A percentile compares a stretch with the other conserved stretches of the same genome.
Conservation (phyloP, 2,329 filamentous ascomycete species). For the Myrmaecium sp. region DNA sequence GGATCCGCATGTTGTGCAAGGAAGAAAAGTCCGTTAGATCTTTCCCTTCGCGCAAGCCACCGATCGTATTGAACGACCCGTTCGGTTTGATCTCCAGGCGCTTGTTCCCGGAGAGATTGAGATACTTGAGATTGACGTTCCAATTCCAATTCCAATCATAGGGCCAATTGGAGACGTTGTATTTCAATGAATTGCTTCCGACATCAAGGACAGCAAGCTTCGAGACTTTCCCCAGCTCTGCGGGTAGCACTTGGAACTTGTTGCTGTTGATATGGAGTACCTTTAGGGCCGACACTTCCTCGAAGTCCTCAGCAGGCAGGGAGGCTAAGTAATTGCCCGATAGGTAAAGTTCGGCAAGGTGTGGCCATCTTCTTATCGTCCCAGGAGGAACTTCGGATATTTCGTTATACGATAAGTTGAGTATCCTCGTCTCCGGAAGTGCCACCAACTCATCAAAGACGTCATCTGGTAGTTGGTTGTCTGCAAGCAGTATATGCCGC, state of each 20-base stretch:
- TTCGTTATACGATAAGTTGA: slow-evolving; percentile 92
- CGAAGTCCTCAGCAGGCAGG: slow-evolving; percentile 81
- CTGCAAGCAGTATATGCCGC: slow-evolving; percentile 70
- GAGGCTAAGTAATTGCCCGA: slow-evolving; percentile 90
- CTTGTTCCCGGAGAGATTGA: slow-evolving; percentile 95
- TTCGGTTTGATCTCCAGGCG: slow-evolving; percentile 72
- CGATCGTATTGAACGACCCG: slow-evolving; percentile 36
- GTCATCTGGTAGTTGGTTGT: slow-evolving; percentile 88
- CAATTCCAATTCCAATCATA: slow-evolving; percentile 99
- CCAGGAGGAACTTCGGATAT: slow-evolving; percentile 82
- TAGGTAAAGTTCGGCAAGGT: slow-evolving; percentile 80
- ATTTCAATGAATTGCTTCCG: slow-evolving; percentile 87
- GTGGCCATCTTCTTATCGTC: slow-evolving; percentile 75
- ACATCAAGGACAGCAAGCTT: slow-evolving; percentile 86
- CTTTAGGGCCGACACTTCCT: slow-evolving; percentile 74
- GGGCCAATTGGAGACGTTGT: slow-evolving; percentile 97
- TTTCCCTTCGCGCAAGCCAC: slow-evolving; percentile 39
- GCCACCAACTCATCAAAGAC: slow-evolving; percentile 82
- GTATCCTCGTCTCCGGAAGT: slow-evolving; percentile 64
- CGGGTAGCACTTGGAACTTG: slow-evolving; percentile 90
- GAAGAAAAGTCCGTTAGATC: slow-evolving; percentile 83
- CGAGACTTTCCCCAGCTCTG: slow-evolving; percentile 85
- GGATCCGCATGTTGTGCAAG: slow-evolving; percentile 63
- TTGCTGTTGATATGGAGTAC: slow-evolving; percentile 93
- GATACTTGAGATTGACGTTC: slow-evolving; percentile 84